These are phyloP conservation scores for Citrus sp. DNA, from an alignment of 345 rosid genomes.

Conservation along the genomic window DNA sequence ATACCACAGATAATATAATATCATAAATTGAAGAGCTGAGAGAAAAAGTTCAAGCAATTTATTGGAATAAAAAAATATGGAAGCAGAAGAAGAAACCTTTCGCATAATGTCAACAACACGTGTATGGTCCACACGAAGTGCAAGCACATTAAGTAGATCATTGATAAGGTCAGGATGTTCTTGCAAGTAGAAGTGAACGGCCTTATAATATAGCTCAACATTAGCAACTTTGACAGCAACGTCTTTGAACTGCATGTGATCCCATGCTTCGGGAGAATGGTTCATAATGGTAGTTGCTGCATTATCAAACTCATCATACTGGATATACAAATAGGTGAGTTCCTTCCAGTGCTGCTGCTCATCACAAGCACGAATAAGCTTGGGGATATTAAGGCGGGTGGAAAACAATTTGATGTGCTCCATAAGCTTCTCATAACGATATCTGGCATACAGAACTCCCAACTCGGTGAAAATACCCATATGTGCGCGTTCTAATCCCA, in stretches of 20 bases:
- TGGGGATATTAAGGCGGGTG: conserved; percentile 95
- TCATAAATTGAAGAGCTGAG: conserved; percentile 3
- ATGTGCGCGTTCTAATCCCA: conserved; percentile 96
- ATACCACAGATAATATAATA: conserved; percentile 15
- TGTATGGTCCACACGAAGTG: conserved; percentile 88
- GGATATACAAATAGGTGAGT: conserved; percentile 84
- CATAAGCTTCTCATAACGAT: conserved; percentile 93
- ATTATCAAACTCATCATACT: conserved; percentile 94
- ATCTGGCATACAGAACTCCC: conserved; percentile 98
- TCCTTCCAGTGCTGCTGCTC: conserved; percentile 99
- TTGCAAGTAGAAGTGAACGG: conserved; percentile 97
- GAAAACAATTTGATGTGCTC: conserved; percentile 97
- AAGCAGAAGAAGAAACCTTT: conserved; percentile 50
- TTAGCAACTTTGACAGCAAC: conserved; percentile 89
- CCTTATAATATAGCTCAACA: conserved; percentile 94
- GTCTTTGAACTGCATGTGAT: conserved; percentile 98
- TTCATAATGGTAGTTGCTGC: conserved; percentile 99
- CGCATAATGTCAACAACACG: conserved; percentile 98
- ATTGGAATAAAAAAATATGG: not conserved
- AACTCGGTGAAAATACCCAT: conserved; percentile 99
- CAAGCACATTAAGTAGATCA: conserved; percentile 91
- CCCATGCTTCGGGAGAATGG: conserved; percentile 99
- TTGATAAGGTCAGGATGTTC: conserved; percentile 96
- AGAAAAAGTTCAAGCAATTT: not conserved
- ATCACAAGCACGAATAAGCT: conserved; percentile 96